Base-by-base conservation (phyloP, 352 stramenopile species). In the Globisporangium spiculum region DNA sequence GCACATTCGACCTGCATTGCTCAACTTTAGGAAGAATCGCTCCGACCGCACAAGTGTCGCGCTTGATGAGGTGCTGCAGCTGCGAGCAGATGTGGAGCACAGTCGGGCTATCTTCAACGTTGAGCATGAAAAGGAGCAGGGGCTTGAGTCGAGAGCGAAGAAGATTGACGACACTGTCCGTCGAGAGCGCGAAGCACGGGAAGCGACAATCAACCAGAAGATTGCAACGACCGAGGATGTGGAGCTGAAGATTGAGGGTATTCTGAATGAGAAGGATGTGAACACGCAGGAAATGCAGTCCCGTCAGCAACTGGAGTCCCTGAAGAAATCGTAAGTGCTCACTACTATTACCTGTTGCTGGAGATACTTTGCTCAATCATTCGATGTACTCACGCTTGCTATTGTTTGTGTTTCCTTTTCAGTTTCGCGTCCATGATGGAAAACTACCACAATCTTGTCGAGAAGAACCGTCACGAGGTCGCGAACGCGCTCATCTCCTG, bases 241-340 rank as follows among this genome's bases (percentile, higher is more conserved):
- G 27, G 86, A 92, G 71, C 68, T 88, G 12, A 77, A 87, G 66
- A 92, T 92, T 48, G 80, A 83, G 52, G 80, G 76, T 27, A 92
- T 92, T 36, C 68, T 79, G 8, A 91, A 91, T 57, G 80, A 86
- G 41, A 66, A 80, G 30, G 84, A 89, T 32, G 71, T 88, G 14
- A 63, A 70, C 2, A 70, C 78, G 41, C 78, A 88, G 65, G 78
- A 88, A 66, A 20, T 55, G 12, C 71, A 80, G 48, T 78, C 78
- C 34, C 64, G 64, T 5, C 66, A 90, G 57, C 65, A 81, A 30
- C 60, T 90, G 10, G 65, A 83, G 22, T 71, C 86, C 5, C 59
- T 83, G 24, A 81, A 79, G 67, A 91, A 86, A 73, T 57, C 73
- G 84, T 92, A 76, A 68, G 83, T 86, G 18, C 1, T 20, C 9